These are phyloP conservation scores for Actinomortierella wolfii DNA, from an alignment of 371 early-diverging fungal genomes.

Conservation along the genomic window DNA sequence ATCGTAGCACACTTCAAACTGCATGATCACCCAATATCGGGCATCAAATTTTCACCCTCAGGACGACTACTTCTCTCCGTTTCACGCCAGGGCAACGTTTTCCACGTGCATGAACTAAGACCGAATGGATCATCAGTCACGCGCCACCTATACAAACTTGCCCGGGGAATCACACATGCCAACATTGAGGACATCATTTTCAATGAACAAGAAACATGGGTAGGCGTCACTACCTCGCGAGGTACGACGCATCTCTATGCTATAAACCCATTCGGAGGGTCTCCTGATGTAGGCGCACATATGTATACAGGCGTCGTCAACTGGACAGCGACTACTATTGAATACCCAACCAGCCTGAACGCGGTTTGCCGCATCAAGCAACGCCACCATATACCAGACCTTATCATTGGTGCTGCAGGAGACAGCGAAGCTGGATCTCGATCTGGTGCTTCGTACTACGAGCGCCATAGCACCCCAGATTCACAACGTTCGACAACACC, in stretches of 20 bases:
- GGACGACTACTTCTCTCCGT: conserved; percentile 76
- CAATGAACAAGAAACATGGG: conserved; percentile 79
- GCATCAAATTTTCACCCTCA: conserved; percentile 66
- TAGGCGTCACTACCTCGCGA: conserved; percentile 74
- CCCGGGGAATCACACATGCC: conserved; percentile 81
- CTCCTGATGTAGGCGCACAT: conserved; percentile 68
- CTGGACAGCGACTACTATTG: conserved; percentile 45
- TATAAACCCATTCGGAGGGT: conserved; percentile 73
- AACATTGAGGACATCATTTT: conserved; percentile 74
- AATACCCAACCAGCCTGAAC: conserved; percentile 37
- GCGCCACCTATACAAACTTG: conserved; percentile 69
- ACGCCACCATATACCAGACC: conserved; percentile 40
- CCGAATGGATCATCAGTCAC: conserved; percentile 34
- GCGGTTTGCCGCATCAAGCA: conserved; percentile 64
- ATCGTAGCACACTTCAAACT: conserved; percentile 76
- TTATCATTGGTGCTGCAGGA: conserved; percentile 18
- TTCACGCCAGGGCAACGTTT: conserved; percentile 76
- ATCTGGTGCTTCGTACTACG: no score
- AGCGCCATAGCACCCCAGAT: conserved; percentile 30
- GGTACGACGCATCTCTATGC: conserved; percentile 83
- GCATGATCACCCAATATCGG: conserved; percentile 73
- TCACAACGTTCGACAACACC: conserved; percentile 29
- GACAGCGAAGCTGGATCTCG: no score
- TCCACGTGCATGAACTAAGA: conserved; percentile 66
- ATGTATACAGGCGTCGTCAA: conserved; percentile 45